Base-by-base conservation (phyloP, 768 basidiomycete species). In the Tylopilus rubrobrunneus region DNA sequence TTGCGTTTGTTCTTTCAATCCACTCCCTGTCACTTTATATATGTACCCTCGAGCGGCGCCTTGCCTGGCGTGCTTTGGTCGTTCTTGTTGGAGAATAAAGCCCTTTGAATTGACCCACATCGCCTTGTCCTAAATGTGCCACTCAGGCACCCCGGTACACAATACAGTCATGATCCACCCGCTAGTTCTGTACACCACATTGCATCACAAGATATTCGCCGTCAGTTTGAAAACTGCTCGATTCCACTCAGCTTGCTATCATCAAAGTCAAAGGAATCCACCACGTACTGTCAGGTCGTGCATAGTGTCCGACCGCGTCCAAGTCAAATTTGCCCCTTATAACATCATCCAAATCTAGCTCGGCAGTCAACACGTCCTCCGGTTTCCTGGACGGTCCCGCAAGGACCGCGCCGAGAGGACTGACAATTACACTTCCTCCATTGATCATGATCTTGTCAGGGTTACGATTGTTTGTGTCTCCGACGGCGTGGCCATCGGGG, bases 301-400 rank as follows among this genome's bases (percentile, higher is more conserved):
- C 76, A 63, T 86, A 86, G 63, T 85, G 83, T 1, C 85, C 85
- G 1, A 76, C 76, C 2, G 76, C 71, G 60, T 86, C 85, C 47
- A 86, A 62, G 62, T 85, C 84, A 57, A 83, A 82, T 65, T 84
- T 85, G 21, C 78, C 81, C 40, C 83, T 67, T 0, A 77, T 50
- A 53, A 79, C 70, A 53, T 84, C 83, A 55, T 83, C 78, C 52
- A 85, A 61, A 64, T 86, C 81, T 34, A 86, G 63, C 49, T 84
- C 78, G 0, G 80, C 83, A 1, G 76, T 79, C 53, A 84, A 62
- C 1, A 83, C 67, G 23, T 78, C 83, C 67, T 85, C 83, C 8
- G 68, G 60, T 45, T 73, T 73, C 36, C 76, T 70, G 23, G 85
- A 59, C 1, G 85, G 85, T 9, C 85, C 85, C 7, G 82, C 84